phyloP scores from a whole-genome alignment of 208 protist species.

The Endotrypanum monterogeii region DNA sequence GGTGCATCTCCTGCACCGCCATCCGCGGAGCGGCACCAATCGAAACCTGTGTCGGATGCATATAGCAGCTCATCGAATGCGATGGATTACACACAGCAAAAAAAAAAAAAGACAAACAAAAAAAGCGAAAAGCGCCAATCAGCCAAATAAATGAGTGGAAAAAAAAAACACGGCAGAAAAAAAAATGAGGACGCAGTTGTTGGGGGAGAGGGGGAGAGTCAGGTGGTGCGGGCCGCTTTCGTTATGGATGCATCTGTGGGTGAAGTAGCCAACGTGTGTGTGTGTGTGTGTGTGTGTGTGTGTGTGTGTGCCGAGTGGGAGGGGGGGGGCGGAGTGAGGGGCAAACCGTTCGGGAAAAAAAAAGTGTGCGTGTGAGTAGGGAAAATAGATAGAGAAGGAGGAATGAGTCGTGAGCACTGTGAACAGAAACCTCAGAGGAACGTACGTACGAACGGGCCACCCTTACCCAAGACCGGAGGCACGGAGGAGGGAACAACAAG shows the following conservation, averaged over 20 bases:
- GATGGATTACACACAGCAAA: not conserved
- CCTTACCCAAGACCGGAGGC: not conserved
- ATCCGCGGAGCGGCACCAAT: slow-evolving; percentile 18
- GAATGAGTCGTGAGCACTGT: not conserved
- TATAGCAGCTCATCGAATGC: not conserved
- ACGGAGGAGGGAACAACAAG: not conserved
- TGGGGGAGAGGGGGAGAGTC: not conserved
- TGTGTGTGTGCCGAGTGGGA: not conserved
- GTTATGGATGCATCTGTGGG: not conserved
- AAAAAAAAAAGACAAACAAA: not conserved
- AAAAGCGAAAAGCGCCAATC: no score
- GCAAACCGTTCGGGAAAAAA: not conserved
- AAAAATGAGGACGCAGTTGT: not conserved
- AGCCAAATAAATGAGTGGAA: no score
- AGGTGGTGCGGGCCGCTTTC: not conserved
- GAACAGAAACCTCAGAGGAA: not conserved
- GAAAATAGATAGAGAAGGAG: not conserved
- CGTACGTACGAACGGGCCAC: no score
- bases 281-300: not conserved
- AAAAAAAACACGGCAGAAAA: not conserved
- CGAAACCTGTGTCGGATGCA: slow-evolving; percentile 4
- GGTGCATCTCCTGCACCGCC: slow-evolving; percentile 26
- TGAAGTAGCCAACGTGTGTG: not conserved
- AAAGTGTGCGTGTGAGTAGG: not conserved
- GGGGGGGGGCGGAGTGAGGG: not conserved